Base-by-base conservation (phyloP, 257 asterid species). In the Solanum appendiculatum region DNA sequence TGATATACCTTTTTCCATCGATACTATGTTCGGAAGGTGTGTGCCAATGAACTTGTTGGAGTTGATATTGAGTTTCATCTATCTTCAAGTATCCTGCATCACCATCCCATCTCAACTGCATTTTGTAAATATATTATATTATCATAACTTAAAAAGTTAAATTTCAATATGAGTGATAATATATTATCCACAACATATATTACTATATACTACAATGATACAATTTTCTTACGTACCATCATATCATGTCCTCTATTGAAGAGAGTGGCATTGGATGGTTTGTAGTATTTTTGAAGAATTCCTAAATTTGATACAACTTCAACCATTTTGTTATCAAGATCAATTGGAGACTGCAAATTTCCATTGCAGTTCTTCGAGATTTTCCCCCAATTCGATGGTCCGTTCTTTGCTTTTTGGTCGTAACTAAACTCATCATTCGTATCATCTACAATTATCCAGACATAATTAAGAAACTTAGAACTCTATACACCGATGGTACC, bases 311-410 rank as follows among this genome's bases (percentile, higher is more conserved):
- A 90, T 4, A 90, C 93, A 0, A 93, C 89, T 66, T 93, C 72
- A 82, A 93, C 96, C 85, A 94, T 91, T 44, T 90, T 33, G 75
- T 92, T 89, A 37, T 81, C 27, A 77, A 96, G 46, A 90, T 95
- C 97, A n/a, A 95, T 92, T 2, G 98, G 99, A 37, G 99, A 93
- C 80, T 96, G 99, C 94, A 93, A 72, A 25, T 31, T n/a, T 25
- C 98, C 98, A 3, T 84, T 91, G 51, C 98, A 96, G 13, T 42
- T 84, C 6, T 70, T 83, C 98, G 98, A 96, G 54, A 96, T 91
- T 58, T 90, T 21, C 1, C 99, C 97, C 99, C 99, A 96, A 29
- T 90, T 84, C 2, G 84, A 77, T 3, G 98, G 98, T 68, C 98
- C 98, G 3, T n/a, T 89, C 16, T 86, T 88, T n/a, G 94, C 93